These are phyloP conservation scores for Daldinia childiae DNA, from an alignment of 495 filamentous ascomycete species.

Conservation along the genomic window DNA sequence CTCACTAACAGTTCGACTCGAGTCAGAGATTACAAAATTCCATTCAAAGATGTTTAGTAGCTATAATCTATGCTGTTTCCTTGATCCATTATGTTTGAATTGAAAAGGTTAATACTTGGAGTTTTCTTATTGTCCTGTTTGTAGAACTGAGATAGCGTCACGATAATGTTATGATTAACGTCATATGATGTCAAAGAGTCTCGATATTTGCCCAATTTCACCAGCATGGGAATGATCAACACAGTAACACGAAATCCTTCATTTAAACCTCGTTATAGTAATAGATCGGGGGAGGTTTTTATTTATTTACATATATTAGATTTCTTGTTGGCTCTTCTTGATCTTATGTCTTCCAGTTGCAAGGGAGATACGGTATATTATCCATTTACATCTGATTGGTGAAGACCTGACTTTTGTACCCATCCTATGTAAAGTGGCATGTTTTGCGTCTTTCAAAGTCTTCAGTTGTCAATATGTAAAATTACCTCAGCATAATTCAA, in stretches of 20 bases:
- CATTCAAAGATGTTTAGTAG: neutral
- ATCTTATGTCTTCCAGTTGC: too few relatives aligned
- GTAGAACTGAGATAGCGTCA: conserved; percentile 9
- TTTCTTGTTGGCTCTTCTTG: too few relatives aligned
- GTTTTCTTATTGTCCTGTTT: neutral
- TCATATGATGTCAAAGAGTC: conserved; percentile 33
- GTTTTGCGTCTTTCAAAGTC: too few relatives aligned
- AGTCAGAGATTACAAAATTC: neutral
- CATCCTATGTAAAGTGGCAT: too few relatives aligned
- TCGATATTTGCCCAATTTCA: neutral
- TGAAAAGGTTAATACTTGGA: neutral
- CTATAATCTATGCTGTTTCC: neutral
- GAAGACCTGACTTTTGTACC: too few relatives aligned
- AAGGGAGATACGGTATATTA: too few relatives aligned
- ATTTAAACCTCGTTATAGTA: too few relatives aligned
- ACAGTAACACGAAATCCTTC: neutral
- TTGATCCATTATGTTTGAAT: neutral
- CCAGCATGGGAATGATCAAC: conserved; percentile 17
- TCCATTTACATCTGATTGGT: too few relatives aligned
- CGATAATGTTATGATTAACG: conserved; percentile 15
- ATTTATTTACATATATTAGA: too few relatives aligned
- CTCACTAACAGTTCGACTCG: neutral
- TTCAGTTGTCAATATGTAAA: too few relatives aligned
- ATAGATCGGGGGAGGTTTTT: too few relatives aligned
- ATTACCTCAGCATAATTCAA: neutral